Conservation (phyloP, 768 basidiomycete species). For the Tulasnella sp. region DNA sequence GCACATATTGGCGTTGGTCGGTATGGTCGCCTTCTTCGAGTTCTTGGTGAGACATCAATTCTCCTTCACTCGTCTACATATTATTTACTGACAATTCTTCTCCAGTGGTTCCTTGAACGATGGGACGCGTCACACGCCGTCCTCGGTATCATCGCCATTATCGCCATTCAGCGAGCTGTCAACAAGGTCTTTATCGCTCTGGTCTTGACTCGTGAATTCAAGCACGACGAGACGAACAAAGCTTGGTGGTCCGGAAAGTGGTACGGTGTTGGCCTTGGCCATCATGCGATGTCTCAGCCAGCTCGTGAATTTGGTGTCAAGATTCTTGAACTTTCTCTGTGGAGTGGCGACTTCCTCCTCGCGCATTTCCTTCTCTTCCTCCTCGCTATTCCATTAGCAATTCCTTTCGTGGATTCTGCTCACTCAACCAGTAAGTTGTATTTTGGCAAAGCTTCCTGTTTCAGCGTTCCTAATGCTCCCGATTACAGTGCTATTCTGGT, state of each 20-base stretch:
- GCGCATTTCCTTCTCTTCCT: slow-evolving; percentile 84
- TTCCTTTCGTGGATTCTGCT: slow-evolving; percentile 85
- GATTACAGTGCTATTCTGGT: slow-evolving; percentile 34
- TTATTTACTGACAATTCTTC: slow-evolving; percentile 16
- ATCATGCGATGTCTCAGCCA: slow-evolving; percentile 92
- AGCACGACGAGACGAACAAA: slow-evolving; percentile 96
- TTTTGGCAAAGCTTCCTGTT: not conserved
- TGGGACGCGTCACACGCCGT: slow-evolving; percentile 92
- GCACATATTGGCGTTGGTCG: slow-evolving; percentile 69
- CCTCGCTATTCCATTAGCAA: slow-evolving; percentile 73
- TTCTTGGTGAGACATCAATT: slow-evolving; percentile 56
- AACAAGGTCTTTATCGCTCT: slow-evolving; percentile 91
- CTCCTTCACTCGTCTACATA: not conserved
- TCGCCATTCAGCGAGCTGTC: slow-evolving; percentile 82
- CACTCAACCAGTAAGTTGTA: slow-evolving; percentile 86
- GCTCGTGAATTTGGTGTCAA: slow-evolving; percentile 97
- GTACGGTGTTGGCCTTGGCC: slow-evolving; percentile 89
- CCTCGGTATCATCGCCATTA: slow-evolving; percentile 82
- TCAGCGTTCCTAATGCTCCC: slow-evolving; percentile 12
- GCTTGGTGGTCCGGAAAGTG: slow-evolving; percentile 99
- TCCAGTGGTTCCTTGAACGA: slow-evolving; percentile 84
- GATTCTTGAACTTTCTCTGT: slow-evolving; percentile 89
- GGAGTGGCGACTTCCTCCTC: slow-evolving; percentile 88
- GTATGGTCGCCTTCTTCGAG: slow-evolving; percentile 83
- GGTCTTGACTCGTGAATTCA: slow-evolving; percentile 94